Evolutionary conservation across 2,329 filamentous ascomycete species (phyloP), one percentile per base, ranked within the genome.

Genomic region (Stagonosporopsis vannaccii): DNA sequence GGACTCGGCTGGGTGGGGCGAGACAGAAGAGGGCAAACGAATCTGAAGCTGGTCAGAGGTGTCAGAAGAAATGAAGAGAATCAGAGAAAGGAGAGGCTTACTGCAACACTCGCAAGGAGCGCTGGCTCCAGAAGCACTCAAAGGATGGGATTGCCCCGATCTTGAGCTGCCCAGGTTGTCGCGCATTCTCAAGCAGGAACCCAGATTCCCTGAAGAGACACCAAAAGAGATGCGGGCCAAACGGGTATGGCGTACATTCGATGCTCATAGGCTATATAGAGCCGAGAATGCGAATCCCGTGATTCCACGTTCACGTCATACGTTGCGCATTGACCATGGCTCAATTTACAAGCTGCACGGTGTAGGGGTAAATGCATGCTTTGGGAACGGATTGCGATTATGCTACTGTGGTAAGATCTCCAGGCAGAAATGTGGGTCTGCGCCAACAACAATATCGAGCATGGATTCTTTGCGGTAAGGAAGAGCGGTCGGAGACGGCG

Each of bases 201-300:
- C n/a, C n/a, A n/a, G n/a, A n/a, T n/a, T n/a, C n/a, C n/a, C n/a
- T n/a, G n/a, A n/a, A n/a, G n/a, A n/a, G n/a, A n/a, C n/a, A n/a
- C n/a, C n/a, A n/a, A n/a, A n/a, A n/a, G n/a, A n/a, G n/a, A n/a
- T n/a, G n/a, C n/a, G n/a, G n/a, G n/a, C n/a, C n/a, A n/a, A n/a
- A n/a, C n/a, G n/a, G n/a, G n/a, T n/a, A 81, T 92, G 71, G 80
- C 79, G 13, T 84, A 70, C 33, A 44, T 3, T 12, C 9, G 28
- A 12, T 28, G 30, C 40, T 43, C n/a, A 32, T 46, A 47, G 39
- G 25, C 47, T 51, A 43, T 42, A 47, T 51, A 51, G 47, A 43
- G 53, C 30, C 33, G 28, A 19, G 2, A 56, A 47, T 43, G 53
- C 53, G 43, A 51, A 51, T 7, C 53, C 23, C 32, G 47, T 47